Evolutionary conservation across 345 rosid species (phyloP).

Genomic region (Firmiana major): DNA sequence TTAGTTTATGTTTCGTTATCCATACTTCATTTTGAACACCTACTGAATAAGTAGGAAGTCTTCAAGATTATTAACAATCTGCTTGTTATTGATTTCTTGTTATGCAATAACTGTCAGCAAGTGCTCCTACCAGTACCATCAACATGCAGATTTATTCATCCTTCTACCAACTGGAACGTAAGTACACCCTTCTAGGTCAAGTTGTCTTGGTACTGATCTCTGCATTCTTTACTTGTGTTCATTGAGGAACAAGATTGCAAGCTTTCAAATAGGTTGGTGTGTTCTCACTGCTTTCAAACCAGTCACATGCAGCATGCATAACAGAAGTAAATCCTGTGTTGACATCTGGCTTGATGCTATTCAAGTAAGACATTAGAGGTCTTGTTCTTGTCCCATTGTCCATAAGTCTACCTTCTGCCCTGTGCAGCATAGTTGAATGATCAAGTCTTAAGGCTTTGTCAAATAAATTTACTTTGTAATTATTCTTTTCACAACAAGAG

Average conservation of each 20-base stretch:
- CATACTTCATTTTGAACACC: not conserved
- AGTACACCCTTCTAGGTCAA: not conserved
- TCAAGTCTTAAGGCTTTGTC: not conserved
- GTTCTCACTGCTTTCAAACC: not conserved
- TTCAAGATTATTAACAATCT: not conserved
- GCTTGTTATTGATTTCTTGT: not conserved
- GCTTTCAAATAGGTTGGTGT: not conserved
- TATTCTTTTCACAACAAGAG: too few relatives aligned
- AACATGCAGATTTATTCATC: not conserved
- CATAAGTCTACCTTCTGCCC: not conserved
- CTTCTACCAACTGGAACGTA: not conserved
- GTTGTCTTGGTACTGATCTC: not conserved
- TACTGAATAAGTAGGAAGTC: not conserved
- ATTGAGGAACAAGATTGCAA: not conserved
- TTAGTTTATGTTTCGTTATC: not conserved
- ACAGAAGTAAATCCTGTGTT: not conserved
- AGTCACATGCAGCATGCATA: not conserved
- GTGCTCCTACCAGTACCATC: not conserved
- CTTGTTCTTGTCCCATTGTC: not conserved
- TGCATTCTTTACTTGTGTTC: not conserved
- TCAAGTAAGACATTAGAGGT: not conserved
- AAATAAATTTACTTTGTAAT: not conserved
- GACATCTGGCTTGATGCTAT: not conserved
- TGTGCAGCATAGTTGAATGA: not conserved
- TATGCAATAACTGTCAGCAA: not conserved